These are phyloP conservation scores for Acanthamoeba castellanii DNA, from an alignment of 208 protist species.

Conservation along the genomic window DNA sequence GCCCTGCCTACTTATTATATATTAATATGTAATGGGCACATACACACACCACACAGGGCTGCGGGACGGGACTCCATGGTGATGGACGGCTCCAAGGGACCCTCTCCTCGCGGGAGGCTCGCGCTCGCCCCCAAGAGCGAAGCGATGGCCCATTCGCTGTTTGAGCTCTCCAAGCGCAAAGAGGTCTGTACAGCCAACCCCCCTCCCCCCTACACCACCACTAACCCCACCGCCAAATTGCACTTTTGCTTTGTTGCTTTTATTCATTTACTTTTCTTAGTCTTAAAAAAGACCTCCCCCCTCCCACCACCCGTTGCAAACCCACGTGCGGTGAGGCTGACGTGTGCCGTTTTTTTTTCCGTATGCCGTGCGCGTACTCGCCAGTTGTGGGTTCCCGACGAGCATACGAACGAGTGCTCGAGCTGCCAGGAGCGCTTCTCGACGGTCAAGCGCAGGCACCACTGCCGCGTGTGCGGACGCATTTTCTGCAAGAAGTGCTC, in stretches of 20 bases:
- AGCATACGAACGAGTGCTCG: not conserved
- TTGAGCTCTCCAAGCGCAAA: constrained; percentile 29
- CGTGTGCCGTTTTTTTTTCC: too few species aligned
- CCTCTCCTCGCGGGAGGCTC: not conserved
- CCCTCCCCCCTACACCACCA: too few species aligned
- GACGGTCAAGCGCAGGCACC: constrained; percentile 27
- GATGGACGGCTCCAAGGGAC: not conserved
- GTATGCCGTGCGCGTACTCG: too few species aligned
- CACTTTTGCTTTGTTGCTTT: too few species aligned
- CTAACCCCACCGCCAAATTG: too few species aligned
- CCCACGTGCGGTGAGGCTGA: too few species aligned
- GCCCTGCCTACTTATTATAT: too few species aligned
- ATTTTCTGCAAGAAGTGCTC: constrained; percentile 58
- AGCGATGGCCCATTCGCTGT: not conserved
- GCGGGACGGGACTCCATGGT: constrained; percentile 12
- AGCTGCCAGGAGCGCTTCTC: constrained; percentile 31
- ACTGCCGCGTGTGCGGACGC: constrained; percentile 21
- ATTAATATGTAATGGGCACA: too few species aligned
- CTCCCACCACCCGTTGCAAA: too few species aligned
- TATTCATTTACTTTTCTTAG: too few species aligned
- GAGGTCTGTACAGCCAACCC: not conserved
- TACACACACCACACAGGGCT: too few species aligned
- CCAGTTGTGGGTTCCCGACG: constrained; percentile 58
- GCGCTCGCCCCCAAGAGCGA: constrained; percentile 18
- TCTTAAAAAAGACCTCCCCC: too few species aligned